These are phyloP conservation scores for Lantana camara DNA, from an alignment of 257 asterid genomes.

Conservation along the genomic window DNA sequence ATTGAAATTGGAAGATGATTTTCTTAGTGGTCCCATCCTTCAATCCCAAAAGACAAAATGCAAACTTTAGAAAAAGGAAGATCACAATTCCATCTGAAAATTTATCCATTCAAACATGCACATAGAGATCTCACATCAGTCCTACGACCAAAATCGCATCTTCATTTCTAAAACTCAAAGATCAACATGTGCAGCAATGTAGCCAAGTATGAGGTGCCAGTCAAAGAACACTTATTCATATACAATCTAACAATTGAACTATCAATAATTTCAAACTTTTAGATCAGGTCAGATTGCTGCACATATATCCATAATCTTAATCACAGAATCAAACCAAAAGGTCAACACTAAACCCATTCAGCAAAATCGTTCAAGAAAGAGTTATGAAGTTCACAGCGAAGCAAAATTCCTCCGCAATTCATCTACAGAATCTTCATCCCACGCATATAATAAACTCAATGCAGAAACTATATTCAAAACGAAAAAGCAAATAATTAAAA, in stretches of 20 bases:
- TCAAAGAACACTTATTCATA: neutral
- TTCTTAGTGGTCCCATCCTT: slow-evolving; percentile 73
- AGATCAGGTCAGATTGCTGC: slow-evolving; percentile 18
- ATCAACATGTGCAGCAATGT: slow-evolving; percentile 1
- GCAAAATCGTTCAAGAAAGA: slow-evolving; percentile 19
- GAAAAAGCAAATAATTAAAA: neutral
- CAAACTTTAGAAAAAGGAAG: slow-evolving; percentile 30
- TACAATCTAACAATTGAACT: neutral
- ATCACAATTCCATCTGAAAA: neutral
- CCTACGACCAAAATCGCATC: neutral
- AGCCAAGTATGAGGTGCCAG: neutral
- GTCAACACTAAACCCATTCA: neutral
- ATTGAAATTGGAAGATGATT: slow-evolving; percentile 72
- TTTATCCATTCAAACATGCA: neutral
- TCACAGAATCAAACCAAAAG: neutral
- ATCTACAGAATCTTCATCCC: slow-evolving; percentile 10
- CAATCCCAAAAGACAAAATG: slow-evolving; percentile 30
- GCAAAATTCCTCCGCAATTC: slow-evolving; percentile 22
- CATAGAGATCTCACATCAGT: slow-evolving; percentile 26
- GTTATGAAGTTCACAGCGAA: slow-evolving; percentile 8
- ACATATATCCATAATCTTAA: neutral
- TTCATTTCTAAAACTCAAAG: neutral
- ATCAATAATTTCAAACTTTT: slow-evolving; percentile 1
- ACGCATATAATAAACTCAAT: neutral
- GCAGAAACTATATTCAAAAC: neutral